Evolutionary conservation across 257 asterid species (phyloP).

Genomic region (Oldenlandia corymbosa): DNA sequence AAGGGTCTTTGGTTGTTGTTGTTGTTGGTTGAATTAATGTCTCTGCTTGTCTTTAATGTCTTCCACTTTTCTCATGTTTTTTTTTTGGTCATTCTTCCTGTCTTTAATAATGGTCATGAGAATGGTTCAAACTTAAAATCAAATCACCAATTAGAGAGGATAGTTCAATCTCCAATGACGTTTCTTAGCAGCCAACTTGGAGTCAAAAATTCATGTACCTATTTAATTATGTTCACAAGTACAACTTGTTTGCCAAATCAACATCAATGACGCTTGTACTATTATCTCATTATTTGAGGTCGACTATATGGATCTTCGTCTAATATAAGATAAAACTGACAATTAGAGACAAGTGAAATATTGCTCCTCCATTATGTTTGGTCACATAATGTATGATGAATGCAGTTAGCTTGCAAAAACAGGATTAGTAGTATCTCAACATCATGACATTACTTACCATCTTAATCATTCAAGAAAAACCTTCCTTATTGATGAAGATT

Average conservation of each 20-base stretch:
- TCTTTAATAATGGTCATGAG: background rate
- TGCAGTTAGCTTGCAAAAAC: background rate
- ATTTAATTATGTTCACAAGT: background rate
- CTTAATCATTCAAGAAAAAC: background rate
- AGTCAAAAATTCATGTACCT: background rate
- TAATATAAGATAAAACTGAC: too few relatives aligned
- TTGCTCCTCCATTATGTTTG: background rate
- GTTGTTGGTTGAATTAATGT: background rate
- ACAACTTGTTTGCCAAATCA: background rate
- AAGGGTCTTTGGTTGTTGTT: slow-evolving; percentile 4
- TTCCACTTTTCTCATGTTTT: background rate
- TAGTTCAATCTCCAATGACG: too few relatives aligned
- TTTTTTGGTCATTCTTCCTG: background rate
- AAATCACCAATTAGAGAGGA: background rate
- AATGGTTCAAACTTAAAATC: slow-evolving; percentile 3
- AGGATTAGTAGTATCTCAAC: background rate
- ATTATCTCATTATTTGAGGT: too few relatives aligned
- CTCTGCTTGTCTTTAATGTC: background rate
- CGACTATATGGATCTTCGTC: too few relatives aligned
- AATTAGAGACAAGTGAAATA: background rate
- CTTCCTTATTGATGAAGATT: background rate
- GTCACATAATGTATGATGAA: background rate
- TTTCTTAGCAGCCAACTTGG: background rate
- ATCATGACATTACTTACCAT: background rate
- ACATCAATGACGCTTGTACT: too few relatives aligned